These are phyloP conservation scores for Neocatenulostroma microsporum DNA, from an alignment of 2,329 filamentous ascomycete genomes.

Conservation along the genomic window DNA sequence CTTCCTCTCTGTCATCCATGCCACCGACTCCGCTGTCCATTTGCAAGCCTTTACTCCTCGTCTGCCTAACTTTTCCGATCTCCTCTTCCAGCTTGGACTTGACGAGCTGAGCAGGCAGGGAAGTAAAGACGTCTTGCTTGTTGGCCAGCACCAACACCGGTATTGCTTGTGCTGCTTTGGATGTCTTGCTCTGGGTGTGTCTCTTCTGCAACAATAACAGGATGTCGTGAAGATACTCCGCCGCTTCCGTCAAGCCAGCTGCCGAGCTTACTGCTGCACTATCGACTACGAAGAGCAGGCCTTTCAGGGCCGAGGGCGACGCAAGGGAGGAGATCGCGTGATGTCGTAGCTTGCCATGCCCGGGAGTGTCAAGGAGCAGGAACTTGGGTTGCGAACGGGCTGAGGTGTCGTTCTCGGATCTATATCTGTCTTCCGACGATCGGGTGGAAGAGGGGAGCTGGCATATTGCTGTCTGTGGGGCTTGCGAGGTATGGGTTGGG, in stretches of 20 bases:
- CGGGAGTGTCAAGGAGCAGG: slow-evolving; percentile 78
- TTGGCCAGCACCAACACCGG: slow-evolving; percentile 83
- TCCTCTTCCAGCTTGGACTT: slow-evolving; percentile 59
- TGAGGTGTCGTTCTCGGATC: slow-evolving; percentile 57
- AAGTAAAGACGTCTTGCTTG: slow-evolving; percentile 93
- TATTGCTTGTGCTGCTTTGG: slow-evolving; percentile 53
- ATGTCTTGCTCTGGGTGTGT: slow-evolving; percentile 48
- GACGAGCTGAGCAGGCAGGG: slow-evolving; percentile 70
- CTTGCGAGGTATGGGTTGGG: slow-evolving; percentile 56
- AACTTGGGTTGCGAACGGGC: slow-evolving; percentile 57
- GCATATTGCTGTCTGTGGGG: slow-evolving; percentile 49
- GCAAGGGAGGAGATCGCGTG: slow-evolving; percentile 51
- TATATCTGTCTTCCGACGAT: slow-evolving; percentile 54
- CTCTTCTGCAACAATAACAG: slow-evolving; percentile 76
- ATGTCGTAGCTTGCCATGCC: slow-evolving; percentile 85
- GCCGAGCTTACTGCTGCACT: slow-evolving; percentile 42
- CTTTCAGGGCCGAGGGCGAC: slow-evolving; percentile 49
- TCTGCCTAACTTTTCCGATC: slow-evolving; percentile 57
- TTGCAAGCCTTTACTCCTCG: slow-evolving; percentile 71
- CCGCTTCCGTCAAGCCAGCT: slow-evolving; percentile 58
- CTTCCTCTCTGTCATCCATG: slow-evolving; percentile 52
- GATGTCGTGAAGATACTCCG: slow-evolving; percentile 80
- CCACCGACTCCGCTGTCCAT: slow-evolving; percentile 70
- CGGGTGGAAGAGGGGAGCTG: slow-evolving; percentile 46
- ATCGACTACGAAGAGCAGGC: slow-evolving; percentile 83